phyloP scores from a whole-genome alignment of 495 filamentous ascomycete genomes.

The Apiosordaria backusii region DNA sequence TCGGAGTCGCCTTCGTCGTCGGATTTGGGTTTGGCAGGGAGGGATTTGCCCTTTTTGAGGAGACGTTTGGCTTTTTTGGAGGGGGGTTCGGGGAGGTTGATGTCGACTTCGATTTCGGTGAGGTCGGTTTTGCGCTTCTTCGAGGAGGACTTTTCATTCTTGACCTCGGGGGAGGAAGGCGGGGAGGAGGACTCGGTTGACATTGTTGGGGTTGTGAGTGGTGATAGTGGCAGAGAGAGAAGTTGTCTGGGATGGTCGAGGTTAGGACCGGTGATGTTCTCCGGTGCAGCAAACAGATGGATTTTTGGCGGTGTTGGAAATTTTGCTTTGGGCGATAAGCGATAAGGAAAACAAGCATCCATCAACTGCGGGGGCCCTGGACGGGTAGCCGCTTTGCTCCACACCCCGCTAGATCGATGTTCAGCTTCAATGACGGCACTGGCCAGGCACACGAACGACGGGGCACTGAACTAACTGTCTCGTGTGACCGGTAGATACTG shows the following conservation, averaged over 20 bases:
- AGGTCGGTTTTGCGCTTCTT: conserved; percentile 71
- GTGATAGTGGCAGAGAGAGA: neutral
- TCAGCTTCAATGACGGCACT: conserved; percentile 2
- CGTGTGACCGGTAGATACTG: neutral
- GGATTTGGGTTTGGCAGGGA: conserved; percentile 40
- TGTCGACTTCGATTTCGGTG: conserved; percentile 82
- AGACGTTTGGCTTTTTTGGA: conserved; percentile 86
- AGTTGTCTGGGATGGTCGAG: neutral
- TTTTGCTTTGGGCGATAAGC: conserved; percentile 28
- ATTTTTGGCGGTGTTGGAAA: conserved; percentile 14
- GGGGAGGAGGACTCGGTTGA: conserved; percentile 12
- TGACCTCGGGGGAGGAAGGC: conserved; percentile 11
- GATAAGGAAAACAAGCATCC: conserved; percentile 19
- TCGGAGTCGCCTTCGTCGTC: conserved; percentile 38
- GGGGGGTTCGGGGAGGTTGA: conserved; percentile 80
- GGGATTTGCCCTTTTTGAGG: conserved; percentile 69
- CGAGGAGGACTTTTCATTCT: conserved; percentile 24
- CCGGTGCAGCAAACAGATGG: neutral
- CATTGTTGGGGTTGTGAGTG: conserved; percentile 14
- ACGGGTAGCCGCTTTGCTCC: neutral
- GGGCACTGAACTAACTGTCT: neutral
- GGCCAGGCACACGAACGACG: neutral
- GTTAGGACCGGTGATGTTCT: neutral
- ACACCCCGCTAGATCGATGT: conserved; percentile 1
- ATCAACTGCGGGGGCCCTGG: conserved; percentile 15